phyloP scores from a whole-genome alignment of 2,329 filamentous ascomycete genomes.

The Endocalyx cinctus region DNA sequence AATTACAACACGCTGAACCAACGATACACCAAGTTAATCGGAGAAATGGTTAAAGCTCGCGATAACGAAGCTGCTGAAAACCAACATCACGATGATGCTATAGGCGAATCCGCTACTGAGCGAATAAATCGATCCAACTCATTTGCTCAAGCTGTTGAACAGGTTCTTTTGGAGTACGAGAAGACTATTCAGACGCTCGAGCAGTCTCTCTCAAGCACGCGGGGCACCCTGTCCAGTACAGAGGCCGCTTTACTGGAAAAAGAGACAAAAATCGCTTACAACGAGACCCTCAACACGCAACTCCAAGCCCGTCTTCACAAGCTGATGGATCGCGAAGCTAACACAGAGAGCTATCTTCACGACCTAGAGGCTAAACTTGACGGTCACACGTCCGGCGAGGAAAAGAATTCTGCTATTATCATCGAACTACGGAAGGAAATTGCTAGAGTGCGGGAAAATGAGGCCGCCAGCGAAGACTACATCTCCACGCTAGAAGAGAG shows the following conservation, averaged over 20 bases:
- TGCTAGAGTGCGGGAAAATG: conserved; percentile 79
- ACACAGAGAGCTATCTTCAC: conserved; percentile 87
- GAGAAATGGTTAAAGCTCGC: conserved; percentile 83
- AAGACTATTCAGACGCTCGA: conserved; percentile 96
- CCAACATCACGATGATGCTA: conserved; percentile 54
- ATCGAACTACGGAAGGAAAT: conserved; percentile 89
- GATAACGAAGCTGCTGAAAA: conserved; percentile 62
- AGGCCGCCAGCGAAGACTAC: conserved; percentile 88
- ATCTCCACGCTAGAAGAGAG: conserved; percentile 95
- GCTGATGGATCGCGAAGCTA: conserved; percentile 82
- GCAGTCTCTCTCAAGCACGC: conserved; percentile 82
- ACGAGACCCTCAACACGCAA: conserved; percentile 88
- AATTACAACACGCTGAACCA: conserved; percentile 89
- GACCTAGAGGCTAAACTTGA: conserved; percentile 89
- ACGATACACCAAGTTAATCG: conserved; percentile 91
- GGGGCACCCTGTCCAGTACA: conserved; percentile 74
- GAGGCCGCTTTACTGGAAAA: conserved; percentile 87
- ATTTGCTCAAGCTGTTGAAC: conserved; percentile 92
- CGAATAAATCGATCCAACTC: conserved; percentile 91
- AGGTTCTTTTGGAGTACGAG: conserved; percentile 95
- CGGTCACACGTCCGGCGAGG: conserved; percentile 84
- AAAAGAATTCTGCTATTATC: conserved; percentile 84
- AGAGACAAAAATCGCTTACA: conserved; percentile 88
- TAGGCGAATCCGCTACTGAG: conserved; percentile 77
- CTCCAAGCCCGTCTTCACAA: conserved; percentile 89